Evolutionary conservation across 768 basidiomycete genomes (phyloP).

Genomic region (Amanita brunnescens): DNA sequence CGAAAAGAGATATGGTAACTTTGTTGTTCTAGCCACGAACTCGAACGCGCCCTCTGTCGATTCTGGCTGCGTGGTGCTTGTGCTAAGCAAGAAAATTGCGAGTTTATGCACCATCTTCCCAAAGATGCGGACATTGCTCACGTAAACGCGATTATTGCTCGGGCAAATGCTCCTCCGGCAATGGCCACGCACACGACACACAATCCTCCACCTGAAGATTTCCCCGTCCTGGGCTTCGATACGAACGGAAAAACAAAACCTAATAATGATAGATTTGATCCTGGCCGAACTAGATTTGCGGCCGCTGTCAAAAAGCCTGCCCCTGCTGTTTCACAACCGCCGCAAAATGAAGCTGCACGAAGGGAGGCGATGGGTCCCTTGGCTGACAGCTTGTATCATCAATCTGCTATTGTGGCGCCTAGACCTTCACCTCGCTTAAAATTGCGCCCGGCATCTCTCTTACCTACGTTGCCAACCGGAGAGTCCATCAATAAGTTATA

Average conservation of each 20-base stretch:
- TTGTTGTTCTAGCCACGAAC: constrained; percentile 70
- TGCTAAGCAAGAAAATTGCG: constrained; percentile 93
- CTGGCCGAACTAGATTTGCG: constrained; percentile 82
- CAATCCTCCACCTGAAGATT: constrained; percentile 49
- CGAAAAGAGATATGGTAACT: constrained; percentile 7
- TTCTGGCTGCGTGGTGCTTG: constrained; percentile 99
- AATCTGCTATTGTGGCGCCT: constrained; percentile 66
- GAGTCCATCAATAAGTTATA: constrained; percentile 73
- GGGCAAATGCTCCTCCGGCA: constrained; percentile 49
- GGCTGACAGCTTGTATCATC: constrained; percentile 55
- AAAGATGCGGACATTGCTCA: constrained; percentile 74
- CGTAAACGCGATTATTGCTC: constrained; percentile 58
- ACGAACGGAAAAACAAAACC: constrained; percentile 32
- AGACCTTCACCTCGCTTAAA: constrained; percentile 80
- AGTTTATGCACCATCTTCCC: constrained; percentile 89
- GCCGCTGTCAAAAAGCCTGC: constrained; percentile 77
- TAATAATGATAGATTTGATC: constrained; percentile 54
- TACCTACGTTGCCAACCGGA: constrained; percentile 88
- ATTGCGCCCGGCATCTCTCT: constrained; percentile 69
- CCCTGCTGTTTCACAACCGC: constrained; percentile 17
- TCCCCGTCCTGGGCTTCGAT: constrained; percentile 57
- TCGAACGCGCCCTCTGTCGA: constrained; percentile 88
- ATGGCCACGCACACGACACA: constrained; percentile 31
- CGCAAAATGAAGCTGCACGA: constrained; percentile 29
- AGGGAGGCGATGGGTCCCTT: constrained; percentile 50